Evolutionary conservation across 306 rosid genomes (phyloP).

Genomic region (Delonix regia): DNA sequence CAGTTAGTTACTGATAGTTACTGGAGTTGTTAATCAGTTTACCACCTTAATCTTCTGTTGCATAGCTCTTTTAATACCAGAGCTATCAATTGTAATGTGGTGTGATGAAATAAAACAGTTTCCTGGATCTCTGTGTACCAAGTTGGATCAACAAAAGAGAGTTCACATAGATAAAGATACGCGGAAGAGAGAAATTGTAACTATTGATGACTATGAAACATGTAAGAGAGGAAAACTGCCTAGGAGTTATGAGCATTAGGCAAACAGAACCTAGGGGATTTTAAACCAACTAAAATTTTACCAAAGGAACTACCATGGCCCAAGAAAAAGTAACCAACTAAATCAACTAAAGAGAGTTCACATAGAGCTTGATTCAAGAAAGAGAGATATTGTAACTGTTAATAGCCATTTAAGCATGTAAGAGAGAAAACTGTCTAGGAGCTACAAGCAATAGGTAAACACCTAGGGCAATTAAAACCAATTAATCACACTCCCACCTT

Average conservation of each 20-base stretch:
- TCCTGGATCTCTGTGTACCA: no score
- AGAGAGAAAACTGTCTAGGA: constrained; percentile 20
- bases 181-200: constrained; percentile 19
- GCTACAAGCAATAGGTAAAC: not conserved
- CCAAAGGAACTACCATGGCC: not conserved
- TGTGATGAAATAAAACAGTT: no score
- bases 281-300: constrained; percentile 10
- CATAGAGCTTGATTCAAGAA: not conserved
- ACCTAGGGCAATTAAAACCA: constrained; percentile 16
- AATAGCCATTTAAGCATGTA: not conserved
- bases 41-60: no score
- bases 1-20: no score
- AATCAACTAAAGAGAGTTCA: not conserved
- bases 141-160: not conserved
- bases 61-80: no score
- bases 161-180: not conserved
- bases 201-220: not conserved
- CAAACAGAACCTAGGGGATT: not conserved
- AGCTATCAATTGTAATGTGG: no score
- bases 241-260: not conserved
- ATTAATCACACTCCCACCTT: not conserved
- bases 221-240: constrained; percentile 24
- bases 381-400: constrained; percentile 9
- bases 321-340: not conserved
- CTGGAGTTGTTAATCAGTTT: no score